Percentiles rank a stretch among this genome's conserved stretches.
Evolutionary conservation across 139 green algal genomes (phyloP).

Genomic region (Chlorella sp.): DNA sequence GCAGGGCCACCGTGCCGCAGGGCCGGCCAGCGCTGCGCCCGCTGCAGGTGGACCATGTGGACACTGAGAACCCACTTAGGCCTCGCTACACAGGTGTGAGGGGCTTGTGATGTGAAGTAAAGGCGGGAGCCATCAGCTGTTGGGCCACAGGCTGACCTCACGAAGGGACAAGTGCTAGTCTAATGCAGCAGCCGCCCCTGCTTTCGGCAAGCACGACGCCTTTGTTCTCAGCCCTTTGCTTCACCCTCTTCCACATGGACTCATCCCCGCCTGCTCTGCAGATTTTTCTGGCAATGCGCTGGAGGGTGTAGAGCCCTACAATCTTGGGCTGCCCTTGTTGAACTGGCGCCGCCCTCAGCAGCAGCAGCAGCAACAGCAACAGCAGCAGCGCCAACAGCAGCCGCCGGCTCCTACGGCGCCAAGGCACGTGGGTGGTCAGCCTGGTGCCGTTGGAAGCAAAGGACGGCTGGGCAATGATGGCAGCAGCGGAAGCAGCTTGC

Average conservation of each 20-base stretch:
- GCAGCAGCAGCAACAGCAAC: not conserved
- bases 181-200: no score
- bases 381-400: not conserved
- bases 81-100: conserved; percentile 22
- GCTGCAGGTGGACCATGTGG: conserved; percentile 14
- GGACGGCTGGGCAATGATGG: not conserved
- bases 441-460: no score
- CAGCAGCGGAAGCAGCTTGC: not conserved
- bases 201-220: not conserved
- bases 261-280: not conserved
- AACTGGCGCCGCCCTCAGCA: not conserved
- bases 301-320: conserved; percentile 13
- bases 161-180: no score
- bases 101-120: not conserved
- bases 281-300: conserved; percentile 23
- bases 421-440: not conserved
- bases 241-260: no score
- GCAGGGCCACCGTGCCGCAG: not conserved
- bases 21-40: not conserved
- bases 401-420: no score
- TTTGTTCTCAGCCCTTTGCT: not conserved
- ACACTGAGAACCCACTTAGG: conserved; percentile 24
- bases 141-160: no score
- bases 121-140: no score
- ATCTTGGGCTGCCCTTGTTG: not conserved